Evolutionary conservation across 73 alveolate species (phyloP), one percentile per base, ranked within the genome.

Genomic region (Paramecium biaurelia): DNA sequence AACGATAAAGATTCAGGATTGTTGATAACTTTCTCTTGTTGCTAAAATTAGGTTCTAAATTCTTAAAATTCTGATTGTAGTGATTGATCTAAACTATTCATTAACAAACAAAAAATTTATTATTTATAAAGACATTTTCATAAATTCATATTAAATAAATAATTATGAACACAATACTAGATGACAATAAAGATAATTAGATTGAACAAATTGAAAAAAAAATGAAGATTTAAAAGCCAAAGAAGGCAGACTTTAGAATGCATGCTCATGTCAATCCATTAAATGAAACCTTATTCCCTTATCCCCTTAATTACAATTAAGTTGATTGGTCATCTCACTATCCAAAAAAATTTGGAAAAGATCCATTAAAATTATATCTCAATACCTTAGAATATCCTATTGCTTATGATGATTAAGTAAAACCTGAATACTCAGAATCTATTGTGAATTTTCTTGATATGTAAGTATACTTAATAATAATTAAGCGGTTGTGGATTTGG

Each of bases 401-500:
- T 12, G 5, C 84, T 21, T 89, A 89, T 15, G 76, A 32, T 45
- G 90, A 89, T 5, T 70, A 21, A 42, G 92, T 70, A 2, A 63
- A 70, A 9, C 45, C 89, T 1, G 49, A 41, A 20, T 43, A 45
- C 9, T 43, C 49, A 45, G 38, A 59, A 2, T 72, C 84, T 20
- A 79, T 43, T 79, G 90, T 79, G 21, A 76, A 79, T 79, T 79
- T 94, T 92, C 79, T 85, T 70, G 89, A 85, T 59, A 84, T 88
- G 53, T 56, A 30, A 30, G 41, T 92, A 92, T 49, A 97, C 96
- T 8, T 88, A 47, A 20, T 92, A 96, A 37, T 93, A 96, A 2
- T 98, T 96, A 93, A 93, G 98, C 15, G 99, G 99, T 10, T 98
- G 99, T 72, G 99, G 99, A 59, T 98, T 95, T 95, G 99, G 99